Percentiles rank a stretch among this genome's conserved stretches.
Conservation (phyloP, 2,329 filamentous ascomycete species). For the Clathrospora elynae region DNA sequence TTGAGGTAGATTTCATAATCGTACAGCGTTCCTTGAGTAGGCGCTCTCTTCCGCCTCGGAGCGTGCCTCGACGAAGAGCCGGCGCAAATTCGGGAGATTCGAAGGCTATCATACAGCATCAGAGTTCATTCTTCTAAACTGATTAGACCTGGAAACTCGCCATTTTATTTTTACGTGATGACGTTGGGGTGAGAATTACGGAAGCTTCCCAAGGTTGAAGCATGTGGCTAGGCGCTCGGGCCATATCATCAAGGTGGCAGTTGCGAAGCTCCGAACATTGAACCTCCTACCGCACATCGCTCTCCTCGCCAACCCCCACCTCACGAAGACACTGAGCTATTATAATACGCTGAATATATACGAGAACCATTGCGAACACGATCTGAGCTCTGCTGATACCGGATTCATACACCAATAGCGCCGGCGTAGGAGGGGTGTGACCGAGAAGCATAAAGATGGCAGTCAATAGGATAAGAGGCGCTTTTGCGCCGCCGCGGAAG, state of each 20-base stretch:
- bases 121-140: background rate
- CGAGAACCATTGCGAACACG: slow-evolving; percentile 8
- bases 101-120: slow-evolving; percentile 57
- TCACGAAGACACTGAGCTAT: background rate
- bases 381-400: slow-evolving; percentile 2
- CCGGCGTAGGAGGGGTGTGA: slow-evolving; percentile 44
- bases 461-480: slow-evolving; percentile 93
- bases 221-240: slow-evolving; percentile 28
- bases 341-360: background rate
- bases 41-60: slow-evolving; percentile 93
- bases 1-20: slow-evolving; percentile 37
- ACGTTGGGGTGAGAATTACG: slow-evolving; percentile 6
- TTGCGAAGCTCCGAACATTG: slow-evolving; percentile 30
- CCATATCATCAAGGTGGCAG: slow-evolving; percentile 37
- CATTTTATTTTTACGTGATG: slow-evolving; percentile 21
- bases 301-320: slow-evolving; percentile 11
- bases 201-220: slow-evolving; percentile 10
- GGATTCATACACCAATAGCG: slow-evolving; percentile 13
- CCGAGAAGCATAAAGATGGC: slow-evolving; percentile 67
- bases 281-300: slow-evolving; percentile 17
- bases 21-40: slow-evolving; percentile 88
- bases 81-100: slow-evolving; percentile 89
- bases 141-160: slow-evolving; percentile 7
- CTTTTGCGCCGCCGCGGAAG: slow-evolving; percentile 90
- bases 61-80: slow-evolving; percentile 92